These are phyloP conservation scores for Eutrema salsugineum DNA, from an alignment of 441 rosid genomes.

Conservation along the genomic window DNA sequence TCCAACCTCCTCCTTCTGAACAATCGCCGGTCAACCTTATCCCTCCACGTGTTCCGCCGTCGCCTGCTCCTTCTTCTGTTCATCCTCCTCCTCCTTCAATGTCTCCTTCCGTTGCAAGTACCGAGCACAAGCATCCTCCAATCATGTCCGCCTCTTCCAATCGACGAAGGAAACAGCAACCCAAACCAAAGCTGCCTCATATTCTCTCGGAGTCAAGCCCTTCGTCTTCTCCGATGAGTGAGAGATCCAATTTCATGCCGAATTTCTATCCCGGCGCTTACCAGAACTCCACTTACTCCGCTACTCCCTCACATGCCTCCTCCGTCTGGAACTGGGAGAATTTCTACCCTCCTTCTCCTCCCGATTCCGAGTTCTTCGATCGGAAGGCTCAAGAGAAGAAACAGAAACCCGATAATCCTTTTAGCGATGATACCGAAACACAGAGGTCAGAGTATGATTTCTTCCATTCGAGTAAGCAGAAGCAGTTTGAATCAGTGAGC, in stretches of 20 bases:
- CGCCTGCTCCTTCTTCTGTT: constrained; percentile 44
- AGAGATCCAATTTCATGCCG: constrained; percentile 39
- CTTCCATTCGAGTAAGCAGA: constrained; percentile 35
- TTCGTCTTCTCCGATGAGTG: constrained; percentile 55
- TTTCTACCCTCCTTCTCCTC: constrained; percentile 88
- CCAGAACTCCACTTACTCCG: constrained; percentile 56
- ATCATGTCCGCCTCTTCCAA: constrained; percentile 6
- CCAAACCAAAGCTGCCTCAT: constrained; percentile 60
- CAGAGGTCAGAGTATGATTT: constrained; percentile 72
- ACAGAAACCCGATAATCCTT: constrained; percentile 11
- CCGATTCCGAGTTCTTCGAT: constrained; percentile 72
- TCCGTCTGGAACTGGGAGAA: constrained; percentile 96
- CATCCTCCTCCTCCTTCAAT: neutral
- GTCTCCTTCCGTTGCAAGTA: neutral
- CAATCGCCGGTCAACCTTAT: neutral
- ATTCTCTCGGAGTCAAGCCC: constrained; percentile 56
- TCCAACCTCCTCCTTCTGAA: constrained; percentile 31
- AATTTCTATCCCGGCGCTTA: constrained; percentile 56
- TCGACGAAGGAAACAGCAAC: constrained; percentile 38
- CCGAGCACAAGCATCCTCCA: neutral
- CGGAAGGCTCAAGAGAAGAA: constrained; percentile 36
- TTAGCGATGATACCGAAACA: constrained; percentile 36
- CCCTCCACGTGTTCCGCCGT: constrained; percentile 24
- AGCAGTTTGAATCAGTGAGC: neutral
- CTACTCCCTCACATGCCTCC: constrained; percentile 78